Evolutionary conservation across 2,329 filamentous ascomycete species (phyloP), one percentile per base, ranked within the genome.

Genomic region (Monilinia fructicola): DNA sequence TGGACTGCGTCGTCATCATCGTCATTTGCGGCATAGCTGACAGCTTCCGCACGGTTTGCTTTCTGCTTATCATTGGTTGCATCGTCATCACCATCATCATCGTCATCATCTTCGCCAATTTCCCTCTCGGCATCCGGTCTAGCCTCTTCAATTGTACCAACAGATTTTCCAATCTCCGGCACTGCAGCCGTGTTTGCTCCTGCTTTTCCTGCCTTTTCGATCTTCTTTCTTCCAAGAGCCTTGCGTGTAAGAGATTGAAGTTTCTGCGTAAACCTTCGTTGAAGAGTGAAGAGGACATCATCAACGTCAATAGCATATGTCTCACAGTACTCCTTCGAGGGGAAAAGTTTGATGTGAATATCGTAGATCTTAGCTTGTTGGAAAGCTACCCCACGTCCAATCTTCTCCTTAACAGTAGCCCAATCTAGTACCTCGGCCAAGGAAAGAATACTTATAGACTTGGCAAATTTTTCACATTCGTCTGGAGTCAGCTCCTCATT

Each of bases 1-100:
- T 90, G 88, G 65, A 96, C 87, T 46, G 85, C 88, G 71, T 92
- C 86, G 74, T 98, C 95, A 4, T 94, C 94, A 6, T 97, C 93
- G 75, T 98, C 95, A 56, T 96, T 96, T 44, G 89, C 91, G 50
- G 92, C 94, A 72, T 97, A 98, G 18, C 92, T 95, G 2, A 94
- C 88, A 40, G 90, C 91, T 78, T 97, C 91, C 63, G 85, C 82
- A 52, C 91, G 88, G 76, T 96, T 95, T 55, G 87, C 86, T 73
- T 85, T 87, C 74, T 88, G 84, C 79, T 92, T 96, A 72, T 86
- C 87, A 69, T 84, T 87, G 4, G 87, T 93, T 60, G 86, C 92
- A 75, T 96, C 91, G 66, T 87, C 88, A 64, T 95, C 93, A 54
- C 88, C 92, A 50, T 73, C 68, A 9, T 72, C 72, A 38, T 74